phyloP scores from a whole-genome alignment of 129 eudicot genomes.

The Arctium lappa region DNA sequence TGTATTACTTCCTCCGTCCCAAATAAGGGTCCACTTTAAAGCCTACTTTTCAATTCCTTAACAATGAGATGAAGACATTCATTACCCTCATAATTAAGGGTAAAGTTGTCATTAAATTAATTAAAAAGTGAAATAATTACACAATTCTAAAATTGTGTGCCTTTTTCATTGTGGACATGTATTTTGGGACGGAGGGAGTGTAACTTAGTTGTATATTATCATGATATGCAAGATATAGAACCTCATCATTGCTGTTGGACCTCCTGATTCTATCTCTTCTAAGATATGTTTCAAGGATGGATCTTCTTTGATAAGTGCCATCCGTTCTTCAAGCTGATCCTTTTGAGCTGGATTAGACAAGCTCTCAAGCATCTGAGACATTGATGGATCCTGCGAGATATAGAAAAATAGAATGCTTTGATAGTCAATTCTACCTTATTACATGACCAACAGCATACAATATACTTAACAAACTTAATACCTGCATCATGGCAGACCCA shows the following conservation, averaged over 20 bases:
- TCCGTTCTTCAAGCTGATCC: conserved; percentile 86
- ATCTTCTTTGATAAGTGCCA: conserved; percentile 87
- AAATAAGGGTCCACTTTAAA: background rate
- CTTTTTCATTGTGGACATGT: background rate
- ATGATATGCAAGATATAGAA: conserved; percentile 13
- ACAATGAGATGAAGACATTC: background rate
- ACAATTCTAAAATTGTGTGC: background rate
- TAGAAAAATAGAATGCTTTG: background rate
- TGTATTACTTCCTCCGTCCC: background rate
- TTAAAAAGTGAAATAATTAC: background rate
- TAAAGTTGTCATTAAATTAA: background rate
- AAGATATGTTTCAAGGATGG: conserved; percentile 84
- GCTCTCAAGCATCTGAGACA: conserved; percentile 92
- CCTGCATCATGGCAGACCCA: conserved; percentile 93
- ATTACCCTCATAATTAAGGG: background rate
- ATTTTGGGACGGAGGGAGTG: background rate
- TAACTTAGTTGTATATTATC: background rate
- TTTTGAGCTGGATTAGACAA: conserved; percentile 72
- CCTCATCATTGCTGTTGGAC: conserved; percentile 99
- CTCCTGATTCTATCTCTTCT: conserved; percentile 93
- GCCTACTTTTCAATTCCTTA: no score
- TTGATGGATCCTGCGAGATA: conserved; percentile 70
- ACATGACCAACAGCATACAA: background rate
- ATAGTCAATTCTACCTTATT: background rate
- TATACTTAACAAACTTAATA: conserved; percentile 2